Conservation (phyloP, 176 grass and related monocot genomes). For the Bolboschoenus planiculmis region DNA sequence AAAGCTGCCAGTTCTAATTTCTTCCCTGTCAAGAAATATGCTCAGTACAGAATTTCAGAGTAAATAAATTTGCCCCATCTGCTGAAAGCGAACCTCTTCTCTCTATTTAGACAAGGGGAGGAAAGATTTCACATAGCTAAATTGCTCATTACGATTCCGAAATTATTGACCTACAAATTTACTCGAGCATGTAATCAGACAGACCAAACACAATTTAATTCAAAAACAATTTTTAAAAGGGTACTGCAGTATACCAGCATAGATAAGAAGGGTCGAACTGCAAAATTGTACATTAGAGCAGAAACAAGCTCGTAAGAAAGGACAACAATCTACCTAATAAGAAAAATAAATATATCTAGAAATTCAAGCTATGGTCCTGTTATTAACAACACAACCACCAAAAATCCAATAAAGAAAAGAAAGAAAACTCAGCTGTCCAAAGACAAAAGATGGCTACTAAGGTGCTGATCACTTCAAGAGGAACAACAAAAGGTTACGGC, state of each 20-base stretch:
- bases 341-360: background rate
- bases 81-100: background rate
- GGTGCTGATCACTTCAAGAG: background rate
- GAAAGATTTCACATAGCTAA: background rate
- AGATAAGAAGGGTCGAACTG: background rate
- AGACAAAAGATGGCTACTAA: background rate
- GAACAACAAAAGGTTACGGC: background rate
- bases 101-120: background rate
- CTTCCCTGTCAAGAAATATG: too few species aligned
- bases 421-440: background rate
- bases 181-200: background rate
- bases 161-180: background rate
- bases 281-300: background rate
- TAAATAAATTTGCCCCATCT: background rate
- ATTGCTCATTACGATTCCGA: background rate
- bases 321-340: background rate
- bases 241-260: background rate
- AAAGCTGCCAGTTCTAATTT: too few species aligned
- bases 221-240: background rate
- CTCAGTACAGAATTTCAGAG: background rate
- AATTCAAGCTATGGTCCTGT: slow-evolving; percentile 12
- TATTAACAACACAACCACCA: slow-evolving; percentile 8
- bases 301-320: background rate
- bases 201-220: background rate
- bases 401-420: background rate